Evolutionary conservation across 306 rosid species (phyloP), one percentile per base, ranked within the genome.

Genomic region (Oemleria cerasiformis): DNA sequence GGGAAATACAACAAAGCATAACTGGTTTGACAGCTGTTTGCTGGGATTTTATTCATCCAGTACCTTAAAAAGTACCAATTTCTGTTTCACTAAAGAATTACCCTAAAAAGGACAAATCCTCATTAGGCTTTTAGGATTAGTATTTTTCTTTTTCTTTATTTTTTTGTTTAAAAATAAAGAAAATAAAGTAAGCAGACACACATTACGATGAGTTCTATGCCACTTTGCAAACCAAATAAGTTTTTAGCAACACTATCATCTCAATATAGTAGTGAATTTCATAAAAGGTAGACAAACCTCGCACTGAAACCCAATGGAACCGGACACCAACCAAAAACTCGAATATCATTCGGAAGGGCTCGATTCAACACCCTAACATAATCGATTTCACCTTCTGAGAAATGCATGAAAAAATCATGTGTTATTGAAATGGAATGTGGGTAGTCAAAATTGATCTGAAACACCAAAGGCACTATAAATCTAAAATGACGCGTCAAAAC

Each of bases 361-460:
- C 89, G 86, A 84, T 91, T 93, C 70, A 93, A 83, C 77, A 91
- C 96, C 84, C 90, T 86, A 76, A 86, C 97, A 77, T 93, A 93
- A 87, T 93, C 94, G 61, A 90, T 83, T 84, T 93, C 98, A 65
- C 84, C 88, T 73, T 86, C 94, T 88, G 82, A 59, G 63, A 54
- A 72, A 71, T 72, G 71, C 57, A 78, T 72, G 60, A 20, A 48
- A 68, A 68, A 60, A 72, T 23, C 38, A 30, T 43, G 36, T 41
- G 55, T 54, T 34, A 43, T 68, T 25, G 49, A 50, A 64, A 73
- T 1, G 23, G 15, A 21, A 64, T 63, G 54, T 58, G 45, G 58
- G 7, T 43, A 38, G 53, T 38, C 43, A 17, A 67, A 54, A 45
- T 41, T 68, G 21, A 72, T 41, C 41, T 6, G 17, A 58, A 58